Base-by-base conservation (phyloP, 345 rosid species). In the Physaria fendleri region DNA sequence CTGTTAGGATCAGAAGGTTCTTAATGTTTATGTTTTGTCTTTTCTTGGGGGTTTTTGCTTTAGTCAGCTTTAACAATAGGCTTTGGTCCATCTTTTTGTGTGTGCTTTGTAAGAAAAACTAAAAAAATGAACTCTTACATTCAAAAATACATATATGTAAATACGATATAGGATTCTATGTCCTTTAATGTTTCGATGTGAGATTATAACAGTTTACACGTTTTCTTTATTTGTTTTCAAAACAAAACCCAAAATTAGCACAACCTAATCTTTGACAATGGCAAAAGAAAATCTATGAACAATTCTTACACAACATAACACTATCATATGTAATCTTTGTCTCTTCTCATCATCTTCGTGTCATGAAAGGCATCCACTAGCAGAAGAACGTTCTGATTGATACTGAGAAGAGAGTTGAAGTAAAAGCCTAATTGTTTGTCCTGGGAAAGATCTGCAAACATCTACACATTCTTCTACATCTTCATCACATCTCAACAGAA, bases 391-490 rank as follows among this genome's bases (percentile, higher is more conserved):
- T 58, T 77, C 83, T 3, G 28, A 59, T 11, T 34, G 38, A 50
- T 65, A 73, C 33, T 70, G 72, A 71, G 95, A 80, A 73, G 95
- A 80, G 52, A 54, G 77, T 56, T 79, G 89, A 51, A 88, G 77
- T 15, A 69, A 67, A 68, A 92, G 89, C 72, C 71, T 88, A 24
- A 86, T 81, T 2, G 85, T 86, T 52, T 73, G 68, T 63, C 72
- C 71, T 4, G 72, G 74, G 14, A 74, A 84, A 15, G 84, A 71
- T 55, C 71, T 73, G 59, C 75, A 84, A 42, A 88, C 73, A 51
- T 84, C 84, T 42, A 88, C 69, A 51, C 98, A 92, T 71, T 92
- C 98, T 40, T 79, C 83, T 65, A 86, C 74, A 74, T 92, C 98
- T 0, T 85, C 96, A 59, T 88, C 96, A 65, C 96, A 92, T 4